phyloP scores from a whole-genome alignment of 768 basidiomycete species.

The Boletus sp. region DNA sequence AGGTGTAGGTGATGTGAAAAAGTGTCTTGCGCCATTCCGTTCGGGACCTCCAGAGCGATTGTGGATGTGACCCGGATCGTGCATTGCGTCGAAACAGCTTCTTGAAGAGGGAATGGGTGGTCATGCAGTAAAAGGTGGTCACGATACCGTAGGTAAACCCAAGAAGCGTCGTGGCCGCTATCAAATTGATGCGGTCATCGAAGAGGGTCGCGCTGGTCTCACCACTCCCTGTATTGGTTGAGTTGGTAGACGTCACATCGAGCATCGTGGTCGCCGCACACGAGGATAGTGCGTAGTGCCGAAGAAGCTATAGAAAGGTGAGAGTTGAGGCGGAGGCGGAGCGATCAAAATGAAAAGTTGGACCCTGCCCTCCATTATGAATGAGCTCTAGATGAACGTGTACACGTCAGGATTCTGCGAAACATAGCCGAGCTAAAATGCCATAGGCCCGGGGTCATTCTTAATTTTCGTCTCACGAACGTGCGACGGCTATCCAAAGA shows the following conservation, averaged over 20 bases:
- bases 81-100: constrained; percentile 11
- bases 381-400: constrained; percentile 25
- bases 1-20: constrained; percentile 28
- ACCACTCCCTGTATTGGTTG: background rate
- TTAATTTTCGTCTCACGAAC: too few relatives aligned
- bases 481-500: too few relatives aligned
- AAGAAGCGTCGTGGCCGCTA: constrained; percentile 23
- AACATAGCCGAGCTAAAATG: too few relatives aligned
- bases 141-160: constrained; percentile 24
- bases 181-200: constrained; percentile 24
- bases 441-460: too few relatives aligned
- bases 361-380: constrained; percentile 14
- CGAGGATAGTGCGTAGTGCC: constrained; percentile 5
- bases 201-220: constrained; percentile 10
- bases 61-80: constrained; percentile 6
- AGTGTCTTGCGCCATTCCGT: constrained; percentile 16
- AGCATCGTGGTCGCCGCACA: constrained; percentile 3
- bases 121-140: constrained; percentile 18
- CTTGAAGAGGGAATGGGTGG: constrained; percentile 17
- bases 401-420: background rate
- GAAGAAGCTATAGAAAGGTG: constrained; percentile 1
- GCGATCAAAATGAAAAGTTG: constrained; percentile 15
- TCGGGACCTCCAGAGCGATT: background rate
- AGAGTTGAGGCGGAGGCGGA: constrained; percentile 6
- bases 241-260: constrained; percentile 10